Evolutionary conservation across 1,284 basidiomycete genomes (phyloP).

Genomic region (Sphagnurus paluster): DNA sequence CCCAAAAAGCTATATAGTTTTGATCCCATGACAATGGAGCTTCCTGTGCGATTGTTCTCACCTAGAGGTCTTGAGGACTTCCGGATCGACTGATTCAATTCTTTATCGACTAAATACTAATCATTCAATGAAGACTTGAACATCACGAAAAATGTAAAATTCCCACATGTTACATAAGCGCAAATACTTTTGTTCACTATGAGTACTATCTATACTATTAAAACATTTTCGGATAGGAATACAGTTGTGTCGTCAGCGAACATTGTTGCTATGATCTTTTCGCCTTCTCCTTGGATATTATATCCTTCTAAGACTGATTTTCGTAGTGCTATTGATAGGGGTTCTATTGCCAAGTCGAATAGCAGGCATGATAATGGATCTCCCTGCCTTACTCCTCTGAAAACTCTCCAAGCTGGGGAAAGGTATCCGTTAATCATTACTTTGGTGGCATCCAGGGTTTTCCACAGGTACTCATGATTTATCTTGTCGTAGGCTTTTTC

Average conservation of each 20-base stretch:
- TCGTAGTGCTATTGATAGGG: background rate
- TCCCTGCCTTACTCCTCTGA: constrained; percentile 10
- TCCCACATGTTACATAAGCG: too few relatives aligned
- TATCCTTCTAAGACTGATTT: constrained; percentile 4
- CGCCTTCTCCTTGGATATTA: constrained; percentile 21
- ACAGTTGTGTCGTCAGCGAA: constrained; percentile 34
- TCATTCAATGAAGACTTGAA: too few relatives aligned
- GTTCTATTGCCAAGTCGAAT: constrained; percentile 15
- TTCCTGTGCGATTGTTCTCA: too few relatives aligned
- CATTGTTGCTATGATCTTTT: constrained; percentile 25
- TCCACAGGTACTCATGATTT: constrained; percentile 33
- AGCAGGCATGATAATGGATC: constrained; percentile 13
- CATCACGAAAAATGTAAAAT: too few relatives aligned
- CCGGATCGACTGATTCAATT: too few relatives aligned
- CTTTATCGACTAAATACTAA: too few relatives aligned
- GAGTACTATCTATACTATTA: too few relatives aligned
- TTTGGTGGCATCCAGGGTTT: constrained; percentile 28
- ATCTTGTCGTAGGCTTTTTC: constrained; percentile 42
- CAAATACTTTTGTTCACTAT: too few relatives aligned
- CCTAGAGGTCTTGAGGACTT: too few relatives aligned
- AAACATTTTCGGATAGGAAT: constrained; percentile 23
- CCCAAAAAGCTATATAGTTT: too few relatives aligned
- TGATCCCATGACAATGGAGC: too few relatives aligned
- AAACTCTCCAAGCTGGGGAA: constrained; percentile 23
- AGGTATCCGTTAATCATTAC: constrained; percentile 37